Conservation (phyloP, 805 yeast genomes). For the Saccharomycopsis amapae region DNA sequence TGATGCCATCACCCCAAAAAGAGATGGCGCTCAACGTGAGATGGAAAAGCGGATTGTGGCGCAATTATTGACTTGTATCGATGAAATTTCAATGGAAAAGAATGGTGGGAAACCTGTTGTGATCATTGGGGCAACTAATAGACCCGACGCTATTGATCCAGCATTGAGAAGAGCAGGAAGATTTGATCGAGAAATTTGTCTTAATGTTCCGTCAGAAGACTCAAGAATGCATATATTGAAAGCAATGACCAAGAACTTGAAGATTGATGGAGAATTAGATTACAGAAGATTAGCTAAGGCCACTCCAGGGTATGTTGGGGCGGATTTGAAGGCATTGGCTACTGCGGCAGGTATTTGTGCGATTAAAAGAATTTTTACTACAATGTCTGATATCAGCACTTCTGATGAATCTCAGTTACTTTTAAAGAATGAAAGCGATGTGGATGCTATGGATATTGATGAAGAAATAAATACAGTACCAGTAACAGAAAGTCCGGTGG, state of each 20-base stretch:
- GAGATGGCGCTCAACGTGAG: slow-evolving; percentile 97
- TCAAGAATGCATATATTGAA: slow-evolving; percentile 70
- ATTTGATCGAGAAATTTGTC: slow-evolving; percentile 89
- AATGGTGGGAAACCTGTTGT: slow-evolving; percentile 91
- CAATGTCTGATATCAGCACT: slow-evolving; percentile 28
- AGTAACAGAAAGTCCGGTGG: background rate
- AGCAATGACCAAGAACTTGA: slow-evolving; percentile 62
- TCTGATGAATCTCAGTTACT: slow-evolving; percentile 23
- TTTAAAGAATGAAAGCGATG: slow-evolving; percentile 4
- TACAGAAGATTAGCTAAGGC: slow-evolving; percentile 70
- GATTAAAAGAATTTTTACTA: slow-evolving; percentile 79
- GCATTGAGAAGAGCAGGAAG: slow-evolving; percentile 96
- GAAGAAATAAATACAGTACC: background rate
- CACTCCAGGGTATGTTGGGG: slow-evolving; percentile 98
- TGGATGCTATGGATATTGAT: slow-evolving; percentile 6
- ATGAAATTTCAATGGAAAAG: slow-evolving; percentile 79
- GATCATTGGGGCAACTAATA: slow-evolving; percentile 91
- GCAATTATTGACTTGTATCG: slow-evolving; percentile 89
- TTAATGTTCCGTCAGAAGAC: slow-evolving; percentile 88
- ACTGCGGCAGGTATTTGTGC: slow-evolving; percentile 95
- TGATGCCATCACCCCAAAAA: slow-evolving; percentile 91
- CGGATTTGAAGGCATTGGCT: slow-evolving; percentile 88
- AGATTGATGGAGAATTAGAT: slow-evolving; percentile 64
- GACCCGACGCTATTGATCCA: slow-evolving; percentile 92
- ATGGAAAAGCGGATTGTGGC: slow-evolving; percentile 98